Evolutionary conservation across 140 eudicot genomes (phyloP), one percentile per base, ranked within the genome.

Genomic region (Oenanthe javanica): DNA sequence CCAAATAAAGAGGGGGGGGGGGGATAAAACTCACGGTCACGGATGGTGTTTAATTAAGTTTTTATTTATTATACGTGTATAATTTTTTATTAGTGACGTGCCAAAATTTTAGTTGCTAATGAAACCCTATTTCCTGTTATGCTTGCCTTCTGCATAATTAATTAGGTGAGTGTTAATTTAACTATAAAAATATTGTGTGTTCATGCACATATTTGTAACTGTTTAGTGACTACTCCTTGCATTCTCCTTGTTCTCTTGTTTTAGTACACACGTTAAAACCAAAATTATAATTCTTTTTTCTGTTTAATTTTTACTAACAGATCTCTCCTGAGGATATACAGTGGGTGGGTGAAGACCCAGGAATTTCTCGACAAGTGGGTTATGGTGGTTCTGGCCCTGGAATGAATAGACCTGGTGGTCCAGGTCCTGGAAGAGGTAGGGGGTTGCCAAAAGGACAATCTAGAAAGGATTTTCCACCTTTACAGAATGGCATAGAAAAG

Each of bases 291-390:
- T 61, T 59, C 5, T 0, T 61, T 55, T 61, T 23, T 0, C 15
- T 61, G 1, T n/a, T 61, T 9, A 9, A n/a, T 61, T 51, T 79
- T 31, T 52, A 72, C 47, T 78, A 69, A 5, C 81, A 93, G 97
- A 93, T 93, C 67, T 84, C 97, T 82, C 91, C 95, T 0, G 93
- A 91, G 77, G 97, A 94, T 83, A 90, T 94, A 77, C 89, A 89
- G 76, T 94, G 98, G 98, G 98, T 73, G 69, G 97, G 88, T 82
- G 97, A 87, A 80, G 97, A 94, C 77, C 96, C 96, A 9, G 93
- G 89, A 78, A 74, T 89, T 79, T 61, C 90, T 59, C 91, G 80
- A 70, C 89, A 86, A 87, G 91, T 90, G 66, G 93, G 90, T 31
- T 88, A 84, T 52, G 86, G 88, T 77, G 86, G 97, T 71, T 75